Evolutionary conservation across 306 rosid genomes (phyloP).

Genomic region (Inga leiocalycina): DNA sequence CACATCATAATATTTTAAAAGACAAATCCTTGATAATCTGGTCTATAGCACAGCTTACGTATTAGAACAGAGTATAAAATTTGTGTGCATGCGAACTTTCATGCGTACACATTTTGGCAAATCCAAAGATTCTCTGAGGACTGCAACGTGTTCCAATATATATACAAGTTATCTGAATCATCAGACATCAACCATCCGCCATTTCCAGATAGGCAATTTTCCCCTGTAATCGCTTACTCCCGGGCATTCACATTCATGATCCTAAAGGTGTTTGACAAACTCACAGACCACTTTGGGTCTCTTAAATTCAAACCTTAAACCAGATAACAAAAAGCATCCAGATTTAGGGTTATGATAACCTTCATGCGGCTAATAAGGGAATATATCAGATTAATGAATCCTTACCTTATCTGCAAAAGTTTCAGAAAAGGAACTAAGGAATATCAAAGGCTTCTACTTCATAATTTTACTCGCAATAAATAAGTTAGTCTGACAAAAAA

Average conservation of each 20-base stretch:
- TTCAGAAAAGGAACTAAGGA: constrained; percentile 12
- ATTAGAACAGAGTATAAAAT: constrained; percentile 19
- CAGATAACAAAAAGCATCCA: constrained; percentile 26
- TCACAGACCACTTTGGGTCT: constrained; percentile 5
- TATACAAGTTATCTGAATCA: constrained; percentile 33
- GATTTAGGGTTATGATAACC: constrained; percentile 1
- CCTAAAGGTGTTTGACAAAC: background rate
- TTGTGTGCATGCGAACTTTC: constrained; percentile 27
- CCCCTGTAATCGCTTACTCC: background rate
- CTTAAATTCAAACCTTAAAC: constrained; percentile 14
- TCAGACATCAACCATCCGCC: constrained; percentile 9
- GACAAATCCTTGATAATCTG: constrained; percentile 25
- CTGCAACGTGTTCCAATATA: constrained; percentile 14
- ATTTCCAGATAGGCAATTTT: constrained; percentile 1
- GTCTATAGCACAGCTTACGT: constrained; percentile 29
- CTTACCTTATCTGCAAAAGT: constrained; percentile 11
- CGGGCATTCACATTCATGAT: background rate
- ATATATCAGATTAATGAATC: constrained; percentile 21
- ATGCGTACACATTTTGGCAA: constrained; percentile 15
- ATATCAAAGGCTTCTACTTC: background rate
- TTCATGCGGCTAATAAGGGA: constrained; percentile 24
- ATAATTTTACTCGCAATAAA: background rate
- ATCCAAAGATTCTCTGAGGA: constrained; percentile 30
- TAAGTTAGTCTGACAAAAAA: background rate
- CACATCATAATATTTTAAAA: constrained; percentile 14